Evolutionary conservation across 495 filamentous ascomycete genomes (phyloP), one percentile per base, ranked within the genome.

Genomic region (Trichoderma reesei): DNA sequence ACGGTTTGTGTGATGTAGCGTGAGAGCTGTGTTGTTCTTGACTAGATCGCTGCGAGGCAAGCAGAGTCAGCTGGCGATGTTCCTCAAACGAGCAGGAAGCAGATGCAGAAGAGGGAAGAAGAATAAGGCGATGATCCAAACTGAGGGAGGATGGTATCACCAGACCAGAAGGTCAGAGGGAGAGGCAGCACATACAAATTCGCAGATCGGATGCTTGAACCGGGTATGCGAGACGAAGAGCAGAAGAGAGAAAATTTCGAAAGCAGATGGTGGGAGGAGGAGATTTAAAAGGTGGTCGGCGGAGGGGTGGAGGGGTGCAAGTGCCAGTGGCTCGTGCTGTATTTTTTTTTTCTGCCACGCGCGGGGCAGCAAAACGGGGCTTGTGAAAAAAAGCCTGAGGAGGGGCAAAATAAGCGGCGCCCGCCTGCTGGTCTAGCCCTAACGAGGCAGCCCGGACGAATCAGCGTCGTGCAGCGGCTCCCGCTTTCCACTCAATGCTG

Each of bases 1-100:
- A 26, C 51, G 51, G 51, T 92, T 61, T 65, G 64, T 41, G 6
- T 7, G 34, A 51, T 68, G 75, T 61, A 76, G 73, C 26, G 51
- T 56, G 51, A n/a, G 51, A 56, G 51, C 26, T 56, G 31, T 34
- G 26, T 61, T 61, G 66, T 46, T 67, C 67, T 68, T 67, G 66
- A 67, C 60, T 68, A 56, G 67, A 66, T 65, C 16, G 63, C 60
- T 46, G 38, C 11, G 56, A 54, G 26, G 59, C 14, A 20, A 39
- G 31, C n/a, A 63, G 38, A 38, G 62, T 51, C n/a, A 64, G 44
- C 31, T 46, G 16, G 36, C 42, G 48, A 56, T 51, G 18, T n/a
- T 51, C 7, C 14, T 36, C 8, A 0, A 3, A 48, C 41, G 20
- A 36, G 3, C 26, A 1, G 26, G 41, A 44, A 44, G 20, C 18